A percentile compares a stretch with the other conserved stretches of the same genome.
phyloP scores from a whole-genome alignment of 495 filamentous ascomycete genomes.

The Thermochaetoides thermophila region DNA sequence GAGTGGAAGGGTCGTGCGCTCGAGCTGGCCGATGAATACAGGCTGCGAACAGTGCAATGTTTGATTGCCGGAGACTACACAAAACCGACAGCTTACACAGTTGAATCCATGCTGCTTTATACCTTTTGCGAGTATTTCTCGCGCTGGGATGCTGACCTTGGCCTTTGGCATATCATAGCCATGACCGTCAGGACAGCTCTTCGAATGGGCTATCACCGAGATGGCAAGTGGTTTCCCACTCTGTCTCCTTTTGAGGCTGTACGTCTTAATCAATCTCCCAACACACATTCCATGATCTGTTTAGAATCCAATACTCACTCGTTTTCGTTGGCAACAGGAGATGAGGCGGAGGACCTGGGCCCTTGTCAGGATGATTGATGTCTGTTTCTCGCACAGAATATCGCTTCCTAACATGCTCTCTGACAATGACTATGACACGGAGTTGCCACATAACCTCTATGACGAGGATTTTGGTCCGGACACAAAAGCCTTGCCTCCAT shows the following conservation, averaged over 20 bases:
- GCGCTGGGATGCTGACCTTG: conserved; percentile 65
- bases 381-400: conserved; percentile 77
- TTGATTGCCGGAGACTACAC: conserved; percentile 80
- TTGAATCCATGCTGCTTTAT: conserved; percentile 83
- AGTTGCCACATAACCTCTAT: conserved; percentile 76
- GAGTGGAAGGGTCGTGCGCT: conserved; percentile 61
- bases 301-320: too few species aligned
- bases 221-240: conserved; percentile 67
- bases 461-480: conserved; percentile 86
- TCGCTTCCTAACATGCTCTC: conserved; percentile 85
- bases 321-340: conserved; percentile 41
- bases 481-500: conserved; percentile 58
- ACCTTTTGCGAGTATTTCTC: conserved; percentile 66
- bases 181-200: conserved; percentile 76
- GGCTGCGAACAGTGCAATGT: conserved; percentile 72
- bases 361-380: conserved; percentile 64
- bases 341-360: conserved; percentile 85
- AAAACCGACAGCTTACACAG: conserved; percentile 66
- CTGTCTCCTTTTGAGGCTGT: conserved; percentile 72
- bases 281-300: too few species aligned
- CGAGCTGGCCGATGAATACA: conserved; percentile 67
- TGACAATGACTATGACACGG: conserved; percentile 66
- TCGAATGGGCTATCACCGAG: conserved; percentile 91
- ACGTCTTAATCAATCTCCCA: too few species aligned
- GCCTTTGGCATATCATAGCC: conserved; percentile 66